A percentile compares a stretch with the other conserved stretches of the same genome.
Conservation (phyloP, 2,329 filamentous ascomycete species). For the Orbilia javanica region DNA sequence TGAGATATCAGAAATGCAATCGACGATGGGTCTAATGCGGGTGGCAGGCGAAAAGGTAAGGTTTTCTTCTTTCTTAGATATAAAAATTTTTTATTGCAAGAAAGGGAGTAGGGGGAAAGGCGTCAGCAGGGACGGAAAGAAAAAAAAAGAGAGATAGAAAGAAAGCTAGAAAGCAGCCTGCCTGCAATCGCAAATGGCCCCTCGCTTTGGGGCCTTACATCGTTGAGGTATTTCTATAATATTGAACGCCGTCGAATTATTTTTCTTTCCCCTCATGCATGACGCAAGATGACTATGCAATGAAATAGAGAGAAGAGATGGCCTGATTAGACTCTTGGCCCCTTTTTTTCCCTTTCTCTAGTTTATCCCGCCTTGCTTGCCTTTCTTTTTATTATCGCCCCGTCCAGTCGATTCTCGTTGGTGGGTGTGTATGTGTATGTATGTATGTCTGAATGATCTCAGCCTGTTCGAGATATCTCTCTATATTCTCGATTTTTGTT, state of each 20-base stretch:
- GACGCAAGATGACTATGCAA: conserved; percentile 47
- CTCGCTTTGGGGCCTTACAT: conserved; percentile 25
- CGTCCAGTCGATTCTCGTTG: not conserved
- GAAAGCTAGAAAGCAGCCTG: too few relatives aligned
- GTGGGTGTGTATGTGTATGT: conserved; percentile 1
- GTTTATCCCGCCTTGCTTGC: conserved; percentile 12
- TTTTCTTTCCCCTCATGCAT: conserved; percentile 14
- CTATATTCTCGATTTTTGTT: not conserved
- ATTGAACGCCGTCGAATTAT: not conserved
- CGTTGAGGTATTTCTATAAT: conserved; percentile 49
- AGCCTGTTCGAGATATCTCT: conserved; percentile 14
- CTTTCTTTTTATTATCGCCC: not conserved
- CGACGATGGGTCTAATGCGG: not conserved
- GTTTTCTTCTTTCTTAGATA: not conserved
- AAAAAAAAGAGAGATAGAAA: not conserved
- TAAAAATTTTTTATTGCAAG: not conserved
- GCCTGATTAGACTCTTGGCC: conserved; percentile 20
- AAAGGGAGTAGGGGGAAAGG: not conserved
- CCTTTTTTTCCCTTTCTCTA: not conserved
- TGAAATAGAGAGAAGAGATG: conserved; percentile 17
- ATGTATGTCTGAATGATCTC: conserved; percentile 18
- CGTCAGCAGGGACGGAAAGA: not conserved
- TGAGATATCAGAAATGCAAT: conserved; percentile 38
- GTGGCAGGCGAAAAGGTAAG: not conserved
- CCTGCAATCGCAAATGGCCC: conserved; percentile 11